Base-by-base conservation (phyloP, 1,284 basidiomycete species). In the Papiliotrema laurentii region DNA sequence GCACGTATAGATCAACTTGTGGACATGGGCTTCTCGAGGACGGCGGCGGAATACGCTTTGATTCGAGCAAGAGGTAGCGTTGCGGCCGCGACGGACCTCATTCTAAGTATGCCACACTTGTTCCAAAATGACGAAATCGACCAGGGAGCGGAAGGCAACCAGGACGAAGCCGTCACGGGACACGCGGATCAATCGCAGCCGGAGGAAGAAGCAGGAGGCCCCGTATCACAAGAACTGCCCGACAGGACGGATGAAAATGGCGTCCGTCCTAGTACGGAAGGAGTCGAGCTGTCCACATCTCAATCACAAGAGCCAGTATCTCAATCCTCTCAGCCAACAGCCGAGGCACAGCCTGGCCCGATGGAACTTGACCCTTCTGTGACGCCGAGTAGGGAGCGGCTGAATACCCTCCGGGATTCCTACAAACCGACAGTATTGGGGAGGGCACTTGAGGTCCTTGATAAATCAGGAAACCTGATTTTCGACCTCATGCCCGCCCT, bases 1-100 rank as follows among this genome's bases (percentile, higher is more conserved):
- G 79, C 78, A 48, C 82, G 85, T 26, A 82, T 97, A 40, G 80
- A 82, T 43, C 86, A 90, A 61, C 78, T 98, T 43, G 85, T 84
- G 16, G 94, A 98, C 59, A 98, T 99, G 96, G 96, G 96, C 43
- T 99, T 98, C 75, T 83, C 87, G 24, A 82, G 89, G 9, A 81
- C 81, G 35, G 87, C 89, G 4, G 88, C 87, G 1, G 85, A 89
- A 63, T 81, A 83, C 48, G 94, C 94, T 4, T 76, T 99, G 19
- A 71, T 80, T 19, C 85, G 92, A 21, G 85, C 86, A 14, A 82
- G 86, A 54, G 97, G 97, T 74, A 96, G 96, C 61, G 79, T 97
- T 59, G 85, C 80, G 33, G 83, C 87, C 5, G 96, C 96, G 2
- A 87, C 94, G 0, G 94, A 98, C 61, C 79, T 90, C 18, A 79